Base-by-base conservation (phyloP, 352 stramenopile species). In the Phytophthora boehmeriae region DNA sequence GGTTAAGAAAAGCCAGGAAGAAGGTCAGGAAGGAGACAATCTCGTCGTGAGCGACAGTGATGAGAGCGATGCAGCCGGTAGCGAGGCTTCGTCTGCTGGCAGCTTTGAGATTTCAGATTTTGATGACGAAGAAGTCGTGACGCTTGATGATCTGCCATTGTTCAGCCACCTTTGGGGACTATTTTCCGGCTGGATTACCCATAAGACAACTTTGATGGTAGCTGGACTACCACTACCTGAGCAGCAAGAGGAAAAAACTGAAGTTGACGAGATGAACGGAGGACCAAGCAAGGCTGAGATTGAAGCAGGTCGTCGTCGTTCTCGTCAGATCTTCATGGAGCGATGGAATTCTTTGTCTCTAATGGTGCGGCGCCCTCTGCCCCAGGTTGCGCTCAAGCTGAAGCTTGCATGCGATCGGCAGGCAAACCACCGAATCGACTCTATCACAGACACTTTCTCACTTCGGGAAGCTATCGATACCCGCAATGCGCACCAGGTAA, bases 121-220 rank as follows among this genome's bases (percentile, higher is more conserved):
- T 63, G 82, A 91, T 30, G 80, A 91, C 5, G 78, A 92, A 13
- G 77, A 88, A 54, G 71, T 88, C 32, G 73, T 93, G 35, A 86
- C 76, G 45, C 64, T 89, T 20, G 83, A 89, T 34, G 78, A 90
- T 60, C 52, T 92, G 14, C 78, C 83, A 22, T 63, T 88, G 1
- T 90, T 91, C 22, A 80, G 78, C 69, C 88, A 90, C 44, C 60
- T 92, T 5, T 92, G 85, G 86, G 72, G 80, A 4, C 71, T 92
- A 36, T 73, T 92, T 20, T 90, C 82, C 2, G 54, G 47, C 25
- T 90, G 83, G 87, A 78, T 89, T 48, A 91, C 80, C 8, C 79
- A 92, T 38, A 75, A 91, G 25, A 92, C 85, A 4, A 89, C 66
- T 5, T 50, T 93, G 13, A 16, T 90, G 2, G 79, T 89, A 34